Base-by-base conservation (phyloP, 2,329 filamentous ascomycete species). In the Neonectria punicea region DNA sequence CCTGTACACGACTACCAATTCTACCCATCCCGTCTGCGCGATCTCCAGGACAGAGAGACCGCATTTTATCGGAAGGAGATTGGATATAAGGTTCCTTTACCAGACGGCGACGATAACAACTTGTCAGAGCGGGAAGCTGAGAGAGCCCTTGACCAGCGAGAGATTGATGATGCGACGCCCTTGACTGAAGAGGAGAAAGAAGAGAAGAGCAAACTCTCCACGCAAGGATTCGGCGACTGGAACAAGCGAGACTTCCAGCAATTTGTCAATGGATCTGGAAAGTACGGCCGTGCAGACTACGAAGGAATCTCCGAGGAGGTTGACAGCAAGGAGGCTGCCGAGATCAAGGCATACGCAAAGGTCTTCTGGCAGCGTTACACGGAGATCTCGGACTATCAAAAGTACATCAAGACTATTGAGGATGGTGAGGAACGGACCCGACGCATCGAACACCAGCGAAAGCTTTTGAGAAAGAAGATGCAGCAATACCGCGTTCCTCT, bases 211-310 rank as follows among this genome's bases (percentile, higher is more conserved):
- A 85, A 85, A 36, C 86, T 99, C 60, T 93, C 93, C 1, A 86
- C 90, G 58, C 88, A 96, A 77, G 96, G 97, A 9, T 99, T 99
- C 73, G 90, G 90, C 2, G 90, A 96, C 36, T 99, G 97, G 96
- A 98, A 97, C 81, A 92, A 94, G 74, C 90, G 97, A 73, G 97
- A 99, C 79, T 99, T 98, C 82, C 95, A 98, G 77, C 96, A 98
- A 73, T 99, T 99, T 78, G 87, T 99, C 80, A 98, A 98, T 74
- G 94, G 93, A 20, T 97, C 93, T 36, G 95, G 93, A 65, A 96
- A 95, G 77, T 97, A 94, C 75, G 96, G 96, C 2, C 93, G 96
- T 51, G 89, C 87, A 43, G 93, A 96, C 77, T 98, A 93, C 75
- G 91, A 92, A 30, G 88, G 88, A 44, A 99, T 99, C 73, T 89